phyloP scores from a whole-genome alignment of 345 rosid species.

The Sonneratia alba region DNA sequence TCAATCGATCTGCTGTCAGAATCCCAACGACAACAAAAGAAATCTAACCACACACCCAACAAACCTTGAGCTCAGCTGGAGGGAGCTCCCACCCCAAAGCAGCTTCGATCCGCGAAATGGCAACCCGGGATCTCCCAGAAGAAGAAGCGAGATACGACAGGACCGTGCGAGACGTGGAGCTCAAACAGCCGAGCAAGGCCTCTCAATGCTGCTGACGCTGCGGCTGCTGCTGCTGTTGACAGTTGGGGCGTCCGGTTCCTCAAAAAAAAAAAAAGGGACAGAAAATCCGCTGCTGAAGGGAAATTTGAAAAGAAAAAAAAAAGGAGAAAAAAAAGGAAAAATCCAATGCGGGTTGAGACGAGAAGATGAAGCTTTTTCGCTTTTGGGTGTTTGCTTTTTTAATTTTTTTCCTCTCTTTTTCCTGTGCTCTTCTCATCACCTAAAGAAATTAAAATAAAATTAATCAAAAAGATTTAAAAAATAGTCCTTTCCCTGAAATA shows the following conservation, averaged over 20 bases:
- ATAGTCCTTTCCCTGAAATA: too few species aligned
- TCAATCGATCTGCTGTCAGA: too few species aligned
- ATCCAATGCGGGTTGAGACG: slow-evolving; percentile 25
- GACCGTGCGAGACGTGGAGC: neutral
- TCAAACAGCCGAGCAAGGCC: neutral
- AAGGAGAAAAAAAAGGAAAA: slow-evolving; percentile 13
- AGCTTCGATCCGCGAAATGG: slow-evolving; percentile 1
- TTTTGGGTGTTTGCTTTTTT: neutral
- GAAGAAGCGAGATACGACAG: too few species aligned
- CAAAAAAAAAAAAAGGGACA: slow-evolving; percentile 24
- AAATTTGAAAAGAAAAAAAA: neutral
- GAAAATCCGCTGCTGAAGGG: slow-evolving; percentile 4
- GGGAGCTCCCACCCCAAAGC: neutral
- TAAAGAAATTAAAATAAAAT: too few species aligned
- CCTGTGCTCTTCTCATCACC: neutral
- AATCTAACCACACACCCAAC: neutral
- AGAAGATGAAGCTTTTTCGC: neutral
- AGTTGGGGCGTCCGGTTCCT: slow-evolving; percentile 22
- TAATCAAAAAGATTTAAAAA: too few species aligned
- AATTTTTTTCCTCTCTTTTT: neutral
- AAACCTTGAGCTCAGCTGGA: neutral
- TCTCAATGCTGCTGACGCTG: neutral
- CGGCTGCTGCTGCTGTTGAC: neutral
- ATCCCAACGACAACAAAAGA: neutral
- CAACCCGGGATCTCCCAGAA: neutral